Evolutionary conservation across 129 eudicot genomes (phyloP).

Genomic region (Flaveria robusta): DNA sequence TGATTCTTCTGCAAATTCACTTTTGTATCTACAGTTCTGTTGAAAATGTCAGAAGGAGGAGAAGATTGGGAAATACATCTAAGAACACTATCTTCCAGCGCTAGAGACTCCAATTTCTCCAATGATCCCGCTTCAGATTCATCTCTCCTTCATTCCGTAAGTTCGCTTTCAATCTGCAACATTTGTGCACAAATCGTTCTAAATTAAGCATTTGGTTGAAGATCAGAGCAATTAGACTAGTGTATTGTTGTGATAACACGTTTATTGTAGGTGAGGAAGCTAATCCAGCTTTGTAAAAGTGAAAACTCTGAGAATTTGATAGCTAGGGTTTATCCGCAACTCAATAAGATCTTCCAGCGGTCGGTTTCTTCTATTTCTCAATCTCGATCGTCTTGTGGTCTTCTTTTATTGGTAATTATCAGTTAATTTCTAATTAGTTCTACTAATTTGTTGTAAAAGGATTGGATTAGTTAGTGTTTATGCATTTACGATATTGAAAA

Average conservation of each 20-base stretch:
- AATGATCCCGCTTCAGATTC: slow-evolving; percentile 79
- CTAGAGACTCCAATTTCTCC: slow-evolving; percentile 84
- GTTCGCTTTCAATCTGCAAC: neutral
- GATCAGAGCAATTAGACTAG: neutral
- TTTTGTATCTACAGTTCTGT: slow-evolving; percentile 4
- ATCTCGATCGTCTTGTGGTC: slow-evolving; percentile 63
- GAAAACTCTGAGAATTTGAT: slow-evolving; percentile 74
- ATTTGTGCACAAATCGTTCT: neutral
- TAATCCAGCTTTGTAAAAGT: slow-evolving; percentile 59
- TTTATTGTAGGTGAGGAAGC: slow-evolving; percentile 66
- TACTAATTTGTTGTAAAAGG: neutral
- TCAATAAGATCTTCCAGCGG: slow-evolving; percentile 82
- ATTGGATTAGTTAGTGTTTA: slow-evolving; percentile 3
- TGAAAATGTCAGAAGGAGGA: slow-evolving; percentile 56
- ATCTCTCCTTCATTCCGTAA: slow-evolving; percentile 69
- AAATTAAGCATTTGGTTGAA: neutral
- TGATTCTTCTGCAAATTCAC: neutral
- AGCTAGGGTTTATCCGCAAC: slow-evolving; percentile 91
- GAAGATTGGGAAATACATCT: slow-evolving; percentile 73
- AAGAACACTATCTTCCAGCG: slow-evolving; percentile 71
- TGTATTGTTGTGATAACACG: neutral
- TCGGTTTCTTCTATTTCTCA: slow-evolving; percentile 69
- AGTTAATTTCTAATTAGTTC: neutral
- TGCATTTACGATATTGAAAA: no score
- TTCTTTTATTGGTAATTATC: slow-evolving; percentile 64